Conservation (phyloP, 257 asterid species). For the Petunia secreta region DNA sequence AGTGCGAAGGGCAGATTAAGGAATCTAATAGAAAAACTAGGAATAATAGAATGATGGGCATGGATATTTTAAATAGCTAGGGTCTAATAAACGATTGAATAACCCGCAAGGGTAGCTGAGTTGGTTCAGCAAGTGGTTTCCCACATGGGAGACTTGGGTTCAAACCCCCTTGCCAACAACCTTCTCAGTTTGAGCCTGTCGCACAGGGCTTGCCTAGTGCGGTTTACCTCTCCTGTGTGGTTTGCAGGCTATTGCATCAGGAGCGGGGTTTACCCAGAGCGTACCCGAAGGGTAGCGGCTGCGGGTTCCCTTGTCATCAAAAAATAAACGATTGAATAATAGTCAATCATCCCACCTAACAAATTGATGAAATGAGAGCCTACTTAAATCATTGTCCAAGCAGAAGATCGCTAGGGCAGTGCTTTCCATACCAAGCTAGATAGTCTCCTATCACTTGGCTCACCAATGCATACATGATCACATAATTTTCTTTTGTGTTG, state of each 20-base stretch:
- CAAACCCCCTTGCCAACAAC: too few relatives aligned
- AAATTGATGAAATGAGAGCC: conserved; percentile 2
- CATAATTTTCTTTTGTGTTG: conserved; percentile 17
- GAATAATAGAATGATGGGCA: neutral
- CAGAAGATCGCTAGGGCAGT: neutral
- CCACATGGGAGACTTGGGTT: too few relatives aligned
- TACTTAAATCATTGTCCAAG: conserved; percentile 8
- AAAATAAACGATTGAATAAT: conserved; percentile 11
- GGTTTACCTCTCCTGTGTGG: too few relatives aligned
- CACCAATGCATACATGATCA: neutral
- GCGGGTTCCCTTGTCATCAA: too few relatives aligned
- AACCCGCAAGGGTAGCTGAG: too few relatives aligned
- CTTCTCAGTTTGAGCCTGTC: too few relatives aligned
- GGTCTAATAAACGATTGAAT: neutral
- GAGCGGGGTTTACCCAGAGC: too few relatives aligned
- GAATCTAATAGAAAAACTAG: conserved; percentile 9
- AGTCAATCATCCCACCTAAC: conserved; percentile 18
- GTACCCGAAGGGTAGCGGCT: too few relatives aligned
- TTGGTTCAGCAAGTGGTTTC: too few relatives aligned
- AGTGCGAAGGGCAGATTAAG: conserved; percentile 11
- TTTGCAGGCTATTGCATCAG: too few relatives aligned
- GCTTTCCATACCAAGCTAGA: neutral
- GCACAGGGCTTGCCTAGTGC: too few relatives aligned
- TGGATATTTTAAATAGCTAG: neutral
- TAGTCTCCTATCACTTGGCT: too few relatives aligned